These are phyloP conservation scores for slime mould (Dictyostelium discoideum) DNA, from an alignment of 78 protist genomes.

Conservation along the genomic window DNA sequence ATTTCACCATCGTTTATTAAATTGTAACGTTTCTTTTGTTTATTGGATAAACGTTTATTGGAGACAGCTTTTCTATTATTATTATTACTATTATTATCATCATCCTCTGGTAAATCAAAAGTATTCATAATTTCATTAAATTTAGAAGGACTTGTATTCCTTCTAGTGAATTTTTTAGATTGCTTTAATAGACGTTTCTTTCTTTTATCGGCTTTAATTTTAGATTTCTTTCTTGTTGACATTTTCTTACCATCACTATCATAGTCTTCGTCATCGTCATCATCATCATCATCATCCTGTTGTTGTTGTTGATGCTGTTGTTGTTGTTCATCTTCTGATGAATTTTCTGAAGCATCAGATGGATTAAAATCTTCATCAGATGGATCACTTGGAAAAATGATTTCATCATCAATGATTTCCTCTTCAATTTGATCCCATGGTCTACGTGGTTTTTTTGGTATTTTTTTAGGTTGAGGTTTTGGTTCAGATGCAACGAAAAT, in stretches of 20 bases:
- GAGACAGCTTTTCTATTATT: not conserved
- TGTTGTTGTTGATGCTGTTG: not conserved
- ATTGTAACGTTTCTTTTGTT: not conserved
- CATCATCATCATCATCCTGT: not conserved
- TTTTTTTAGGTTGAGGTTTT: conserved; percentile 21
- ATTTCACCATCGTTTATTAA: not conserved
- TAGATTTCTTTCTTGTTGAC: conserved; percentile 4
- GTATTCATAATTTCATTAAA: conserved; percentile 64
- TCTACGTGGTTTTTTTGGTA: not conserved
- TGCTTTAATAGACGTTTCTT: not conserved
- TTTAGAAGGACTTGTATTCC: conserved; percentile 24
- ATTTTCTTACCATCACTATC: conserved; percentile 27
- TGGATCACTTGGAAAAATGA: conserved; percentile 27
- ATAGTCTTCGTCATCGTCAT: conserved; percentile 4
- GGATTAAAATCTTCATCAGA: conserved; percentile 46
- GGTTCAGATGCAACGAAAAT: conserved; percentile 21
- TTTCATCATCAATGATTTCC: conserved; percentile 19
- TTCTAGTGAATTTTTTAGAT: conserved; percentile 26
- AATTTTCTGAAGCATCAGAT: not conserved
- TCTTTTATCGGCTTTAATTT: not conserved
- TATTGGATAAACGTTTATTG: not conserved
- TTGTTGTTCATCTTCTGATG: not conserved
- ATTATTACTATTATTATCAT: not conserved
- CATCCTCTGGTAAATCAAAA: conserved; percentile 43
- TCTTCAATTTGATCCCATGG: conserved; percentile 16